These are phyloP conservation scores for Leccinellum luteum DNA, from an alignment of 768 basidiomycete species.

Conservation along the genomic window DNA sequence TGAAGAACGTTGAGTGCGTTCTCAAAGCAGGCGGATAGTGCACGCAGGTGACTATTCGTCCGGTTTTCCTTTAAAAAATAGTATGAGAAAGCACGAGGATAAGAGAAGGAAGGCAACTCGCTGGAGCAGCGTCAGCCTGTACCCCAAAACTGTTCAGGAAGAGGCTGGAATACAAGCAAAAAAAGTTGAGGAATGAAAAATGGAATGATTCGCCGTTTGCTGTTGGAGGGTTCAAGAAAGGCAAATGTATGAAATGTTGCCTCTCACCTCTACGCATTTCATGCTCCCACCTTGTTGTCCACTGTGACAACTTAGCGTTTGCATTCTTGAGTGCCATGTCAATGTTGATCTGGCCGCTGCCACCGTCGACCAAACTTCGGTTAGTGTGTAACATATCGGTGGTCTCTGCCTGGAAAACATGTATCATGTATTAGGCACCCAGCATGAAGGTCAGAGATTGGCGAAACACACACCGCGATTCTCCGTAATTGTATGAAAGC, in stretches of 20 bases:
- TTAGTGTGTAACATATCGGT: slow-evolving; percentile 68
- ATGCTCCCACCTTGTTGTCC: slow-evolving; percentile 68
- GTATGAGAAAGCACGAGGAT: background rate
- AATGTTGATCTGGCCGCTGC: slow-evolving; percentile 65
- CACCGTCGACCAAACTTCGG: slow-evolving; percentile 42
- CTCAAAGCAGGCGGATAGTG: slow-evolving; percentile 67
- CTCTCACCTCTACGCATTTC: slow-evolving; percentile 68
- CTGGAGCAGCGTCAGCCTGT: slow-evolving; percentile 57
- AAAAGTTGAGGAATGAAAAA: slow-evolving; percentile 68
- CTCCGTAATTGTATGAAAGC: slow-evolving; percentile 76
- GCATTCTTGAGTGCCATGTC: slow-evolving; percentile 69
- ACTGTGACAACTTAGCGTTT: slow-evolving; percentile 68
- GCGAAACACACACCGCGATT: slow-evolving; percentile 56
- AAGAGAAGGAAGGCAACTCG: slow-evolving; percentile 31
- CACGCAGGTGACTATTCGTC: slow-evolving; percentile 60
- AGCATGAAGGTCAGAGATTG: background rate
- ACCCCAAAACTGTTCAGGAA: slow-evolving; percentile 86
- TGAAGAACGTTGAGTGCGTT: slow-evolving; percentile 70
- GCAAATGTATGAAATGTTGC: background rate
- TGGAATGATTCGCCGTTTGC: slow-evolving; percentile 77
- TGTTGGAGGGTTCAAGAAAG: slow-evolving; percentile 26
- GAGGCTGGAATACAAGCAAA: slow-evolving; percentile 73
- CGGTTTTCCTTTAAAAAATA: slow-evolving; percentile 46
- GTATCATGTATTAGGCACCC: slow-evolving; percentile 3
- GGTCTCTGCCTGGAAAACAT: slow-evolving; percentile 59